These are phyloP conservation scores for Naganishia antarctica DNA, from an alignment of 768 basidiomycete species.

Conservation along the genomic window DNA sequence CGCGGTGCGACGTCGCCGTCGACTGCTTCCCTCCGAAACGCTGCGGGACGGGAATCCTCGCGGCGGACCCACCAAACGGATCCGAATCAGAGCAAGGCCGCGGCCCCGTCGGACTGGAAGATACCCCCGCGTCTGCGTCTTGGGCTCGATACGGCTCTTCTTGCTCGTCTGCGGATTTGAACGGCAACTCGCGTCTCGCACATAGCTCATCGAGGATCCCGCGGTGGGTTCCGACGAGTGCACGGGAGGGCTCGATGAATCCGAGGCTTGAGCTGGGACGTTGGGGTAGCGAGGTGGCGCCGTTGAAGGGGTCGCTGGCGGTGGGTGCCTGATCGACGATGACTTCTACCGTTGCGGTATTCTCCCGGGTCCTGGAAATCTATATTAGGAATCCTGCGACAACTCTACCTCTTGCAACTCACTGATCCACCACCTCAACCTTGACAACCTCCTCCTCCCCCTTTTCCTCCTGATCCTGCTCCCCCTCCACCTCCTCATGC, in stretches of 20 bases:
- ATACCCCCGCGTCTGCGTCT: background rate
- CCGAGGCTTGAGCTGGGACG: background rate
- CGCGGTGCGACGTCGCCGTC: background rate
- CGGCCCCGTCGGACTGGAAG: background rate
- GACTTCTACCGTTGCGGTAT: no score
- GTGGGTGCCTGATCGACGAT: no score
- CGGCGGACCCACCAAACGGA: constrained; percentile 6
- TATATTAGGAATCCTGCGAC: no score
- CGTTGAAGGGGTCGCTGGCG: no score
- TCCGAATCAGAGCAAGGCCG: constrained; percentile 4
- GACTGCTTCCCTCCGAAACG: background rate
- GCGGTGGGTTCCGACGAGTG: background rate
- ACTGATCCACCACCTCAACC: no score
- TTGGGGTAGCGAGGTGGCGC: no score
- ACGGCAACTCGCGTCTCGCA: constrained; percentile 25
- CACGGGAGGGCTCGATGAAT: background rate
- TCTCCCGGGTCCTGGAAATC: no score
- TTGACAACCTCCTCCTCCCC: background rate
- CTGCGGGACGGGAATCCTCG: background rate
- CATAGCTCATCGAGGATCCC: constrained; percentile 31
- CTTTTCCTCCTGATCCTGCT: background rate
- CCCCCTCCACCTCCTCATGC: background rate
- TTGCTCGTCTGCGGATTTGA: constrained; percentile 12
- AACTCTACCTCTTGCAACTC: no score
- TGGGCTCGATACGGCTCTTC: background rate